Base-by-base conservation (phyloP, 768 basidiomycete genomes). In the Leccinum uliginosum region DNA sequence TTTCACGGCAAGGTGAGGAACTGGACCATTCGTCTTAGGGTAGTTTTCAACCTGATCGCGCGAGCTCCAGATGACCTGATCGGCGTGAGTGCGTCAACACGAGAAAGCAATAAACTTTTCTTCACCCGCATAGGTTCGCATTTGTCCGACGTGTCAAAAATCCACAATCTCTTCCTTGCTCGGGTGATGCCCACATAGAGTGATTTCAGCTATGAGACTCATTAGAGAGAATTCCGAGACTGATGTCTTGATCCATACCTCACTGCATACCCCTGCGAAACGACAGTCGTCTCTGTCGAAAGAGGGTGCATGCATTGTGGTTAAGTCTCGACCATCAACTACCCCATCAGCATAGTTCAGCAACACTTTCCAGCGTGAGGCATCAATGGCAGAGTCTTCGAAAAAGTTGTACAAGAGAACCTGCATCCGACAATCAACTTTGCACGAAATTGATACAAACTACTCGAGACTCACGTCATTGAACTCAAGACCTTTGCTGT, bases 331-430 rank as follows among this genome's bases (percentile, higher is more conserved):
- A 2, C 56, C 58, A 7, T 65, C 46, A 26, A 55, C 52, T 23
- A 58, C 51, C n/a, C 68, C 65, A 32, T 73, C 66, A 0, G 76
- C 53, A 1, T 67, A 73, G 50, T 82, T 80, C 4, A 85, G 64
- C 4, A 87, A 70, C 1, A 86, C 74, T 9, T 84, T 74, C 87
- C 87, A 89, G 48, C 83, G 83, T 0, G 80, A 68, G 2, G 66
- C 55, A 40, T 78, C 78, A 2, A 80, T 69, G 0, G 64, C 61
- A 0, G 89, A 90, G 60, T 87, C 85, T 24, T 81, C 77, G 61
- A 91, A 91, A 69, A 89, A 89, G 59, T 91, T 83, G 62, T 84
- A 89, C 11, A 91, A 63, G 3, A 91, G 74, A 4, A 91, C 87
- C 87, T 89, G 55, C 0, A 45, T 44, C 21, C 10, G 19, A 26